Base-by-base conservation (phyloP, 164 flowering plant genomes). In the Umbilicus rupestris region DNA sequence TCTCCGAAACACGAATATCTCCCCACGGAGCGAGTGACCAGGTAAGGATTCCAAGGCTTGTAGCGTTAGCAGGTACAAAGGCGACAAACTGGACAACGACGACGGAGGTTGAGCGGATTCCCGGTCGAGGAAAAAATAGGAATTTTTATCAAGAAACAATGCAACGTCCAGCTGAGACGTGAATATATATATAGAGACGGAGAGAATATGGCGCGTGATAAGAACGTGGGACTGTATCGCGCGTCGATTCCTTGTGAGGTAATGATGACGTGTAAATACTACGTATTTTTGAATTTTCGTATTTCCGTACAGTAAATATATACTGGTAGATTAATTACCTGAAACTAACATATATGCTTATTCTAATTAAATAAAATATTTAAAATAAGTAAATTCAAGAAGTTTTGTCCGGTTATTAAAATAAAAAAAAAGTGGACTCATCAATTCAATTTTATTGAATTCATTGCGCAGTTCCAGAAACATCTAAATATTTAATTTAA, bases 51-150 rank as follows among this genome's bases (percentile, higher is more conserved):
- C 29, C 14, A 11, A 3, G 17, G 60, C 17, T 14, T 55, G 29
- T 8, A 7, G 57, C 0, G 1, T 14, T 5, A 9, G 22, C 20
- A 3, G 11, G 60, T 15, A 26, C 1, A 14, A 55, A 55, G 60
- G 45, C 22, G 83, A 80, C 8, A 79, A 37, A 0, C 73, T 64
- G 11, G 82, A 73, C 6, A 35, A 0, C 12, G 82, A 66, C 1
- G 81, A 60, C 0, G 80, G 71, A 31, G 77, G 79, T 52, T 45
- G 73, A 24, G 78, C 31, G 70, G 78, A 69, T 66, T 73, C 81
- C 35, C 75, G 65, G 55, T n/a, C 7, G 55, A 49, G 55, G 20
- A 20, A 49, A 7, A 49, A 10, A 49, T 20, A 7, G 57, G 29
- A 8, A 17, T 41, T 41, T 41, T 41, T 41, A 26, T 12, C 19